Percentiles rank a stretch among this genome's conserved stretches.
phyloP scores from a whole-genome alignment of 2,329 filamentous ascomycete genomes.

The Phaeosphaeria sp. region DNA sequence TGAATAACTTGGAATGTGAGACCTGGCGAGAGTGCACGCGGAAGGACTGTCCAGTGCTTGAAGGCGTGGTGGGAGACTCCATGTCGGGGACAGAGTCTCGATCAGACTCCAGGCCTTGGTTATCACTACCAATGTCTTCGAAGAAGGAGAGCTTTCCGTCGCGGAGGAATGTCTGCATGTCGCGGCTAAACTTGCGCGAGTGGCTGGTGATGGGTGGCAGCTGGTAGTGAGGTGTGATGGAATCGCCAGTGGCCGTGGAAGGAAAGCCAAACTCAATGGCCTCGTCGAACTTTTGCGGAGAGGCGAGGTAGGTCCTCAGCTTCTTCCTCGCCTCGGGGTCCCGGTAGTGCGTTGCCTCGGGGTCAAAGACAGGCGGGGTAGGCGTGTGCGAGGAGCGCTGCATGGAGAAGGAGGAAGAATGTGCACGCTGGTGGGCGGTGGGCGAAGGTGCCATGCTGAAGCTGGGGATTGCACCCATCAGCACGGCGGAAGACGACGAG shows the following conservation, averaged over 20 bases:
- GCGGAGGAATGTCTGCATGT: slow-evolving; percentile 63
- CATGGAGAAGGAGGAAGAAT: slow-evolving; percentile 35
- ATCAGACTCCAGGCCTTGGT: slow-evolving; percentile 41
- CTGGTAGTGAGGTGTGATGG: slow-evolving; percentile 30
- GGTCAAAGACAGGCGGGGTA: slow-evolving; percentile 58
- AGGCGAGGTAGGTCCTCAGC: slow-evolving; percentile 83
- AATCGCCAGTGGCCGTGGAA: slow-evolving; percentile 50
- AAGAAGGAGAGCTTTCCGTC: slow-evolving; percentile 61
- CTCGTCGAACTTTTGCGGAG: slow-evolving; percentile 94
- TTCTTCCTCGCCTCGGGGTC: slow-evolving; percentile 89
- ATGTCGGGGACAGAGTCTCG: slow-evolving; percentile 41
- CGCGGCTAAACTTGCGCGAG: slow-evolving; percentile 54
- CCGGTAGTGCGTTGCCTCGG: slow-evolving; percentile 81
- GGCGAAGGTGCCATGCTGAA: slow-evolving; percentile 35
- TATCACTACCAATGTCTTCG: slow-evolving; percentile 38
- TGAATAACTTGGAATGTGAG: slow-evolving; percentile 41
- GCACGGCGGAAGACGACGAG: slow-evolving; percentile 54
- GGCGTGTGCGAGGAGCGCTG: slow-evolving; percentile 38
- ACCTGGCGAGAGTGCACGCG: slow-evolving; percentile 37
- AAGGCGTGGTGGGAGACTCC: slow-evolving; percentile 47
- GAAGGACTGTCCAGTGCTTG: slow-evolving; percentile 43
- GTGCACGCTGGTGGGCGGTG: slow-evolving; percentile 41
- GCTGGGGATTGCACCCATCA: slow-evolving; percentile 53
- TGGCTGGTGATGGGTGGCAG: slow-evolving; percentile 46
- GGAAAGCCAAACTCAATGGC: slow-evolving; percentile 94